phyloP scores from a whole-genome alignment of 352 stramenopile genomes.

The Phytopythium vexans region DNA sequence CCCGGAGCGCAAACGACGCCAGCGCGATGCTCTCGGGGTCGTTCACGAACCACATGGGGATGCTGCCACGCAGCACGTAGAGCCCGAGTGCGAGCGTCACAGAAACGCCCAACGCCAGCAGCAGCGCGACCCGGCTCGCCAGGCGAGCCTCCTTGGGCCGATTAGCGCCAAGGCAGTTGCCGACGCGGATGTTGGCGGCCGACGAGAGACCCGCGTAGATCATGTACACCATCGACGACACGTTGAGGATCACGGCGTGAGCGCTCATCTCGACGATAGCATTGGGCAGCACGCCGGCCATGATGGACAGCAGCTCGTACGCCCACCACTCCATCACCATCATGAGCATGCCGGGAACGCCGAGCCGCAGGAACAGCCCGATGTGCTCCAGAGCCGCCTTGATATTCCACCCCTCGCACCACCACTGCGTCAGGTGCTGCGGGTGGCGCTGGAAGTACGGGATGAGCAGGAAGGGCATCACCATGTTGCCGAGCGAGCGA shows the following conservation, averaged over 20 bases:
- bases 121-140: constrained; percentile 29
- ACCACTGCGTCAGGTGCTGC: constrained; percentile 32
- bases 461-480: constrained; percentile 42
- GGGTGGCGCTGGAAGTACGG: constrained; percentile 51
- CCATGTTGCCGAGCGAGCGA: constrained; percentile 43
- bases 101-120: constrained; percentile 27
- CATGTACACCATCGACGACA: constrained; percentile 65
- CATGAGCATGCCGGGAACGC: constrained; percentile 49
- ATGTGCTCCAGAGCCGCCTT: constrained; percentile 24
- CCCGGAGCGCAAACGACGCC: constrained; percentile 33
- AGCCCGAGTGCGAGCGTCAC: constrained; percentile 21
- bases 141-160: constrained; percentile 39
- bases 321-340: constrained; percentile 71
- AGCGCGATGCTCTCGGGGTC: constrained; percentile 30
- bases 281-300: constrained; percentile 47
- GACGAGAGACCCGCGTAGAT: constrained; percentile 52
- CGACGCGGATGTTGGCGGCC: constrained; percentile 57
- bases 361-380: constrained; percentile 42
- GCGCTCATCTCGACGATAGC: constrained; percentile 49
- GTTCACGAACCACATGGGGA: constrained; percentile 45
- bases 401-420: constrained; percentile 41
- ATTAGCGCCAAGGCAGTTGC: constrained; percentile 56
- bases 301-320: constrained; percentile 58
- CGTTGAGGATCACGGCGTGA: constrained; percentile 61
- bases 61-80: constrained; percentile 12